phyloP scores from a whole-genome alignment of 768 basidiomycete genomes.

The Suillus tomentosus region DNA sequence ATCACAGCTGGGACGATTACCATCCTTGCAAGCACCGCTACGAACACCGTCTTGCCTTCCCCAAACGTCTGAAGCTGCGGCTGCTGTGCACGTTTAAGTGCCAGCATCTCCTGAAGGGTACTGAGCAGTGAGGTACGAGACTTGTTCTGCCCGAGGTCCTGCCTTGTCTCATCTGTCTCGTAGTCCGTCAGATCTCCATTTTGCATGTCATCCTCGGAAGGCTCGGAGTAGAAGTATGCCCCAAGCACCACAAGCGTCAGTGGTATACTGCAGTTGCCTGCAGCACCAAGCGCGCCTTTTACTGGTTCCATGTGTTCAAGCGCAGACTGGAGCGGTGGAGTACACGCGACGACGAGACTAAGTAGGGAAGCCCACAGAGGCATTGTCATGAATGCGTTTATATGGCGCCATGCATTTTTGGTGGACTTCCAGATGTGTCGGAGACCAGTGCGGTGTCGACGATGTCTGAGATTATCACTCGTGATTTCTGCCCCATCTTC shows the following conservation, averaged over 20 bases:
- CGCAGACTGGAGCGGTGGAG: conserved; percentile 71
- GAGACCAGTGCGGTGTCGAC: conserved; percentile 21
- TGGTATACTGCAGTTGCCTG: conserved; percentile 83
- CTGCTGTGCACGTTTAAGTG: conserved; percentile 22
- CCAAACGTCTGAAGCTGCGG: conserved; percentile 41
- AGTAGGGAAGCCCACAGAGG: conserved; percentile 81
- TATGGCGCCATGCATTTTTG: neutral
- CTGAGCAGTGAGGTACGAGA: conserved; percentile 41
- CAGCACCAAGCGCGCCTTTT: conserved; percentile 64
- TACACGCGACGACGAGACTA: conserved; percentile 76
- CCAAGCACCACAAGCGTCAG: conserved; percentile 90
- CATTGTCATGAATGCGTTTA: conserved; percentile 1
- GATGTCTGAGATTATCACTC: conserved; percentile 19
- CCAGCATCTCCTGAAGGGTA: conserved; percentile 46
- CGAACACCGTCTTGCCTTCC: conserved; percentile 81
- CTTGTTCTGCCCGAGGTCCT: conserved; percentile 16
- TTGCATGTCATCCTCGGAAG: conserved; percentile 23
- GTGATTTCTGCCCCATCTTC: conserved; percentile 23
- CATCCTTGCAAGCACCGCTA: conserved; percentile 87
- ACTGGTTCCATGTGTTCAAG: conserved; percentile 66
- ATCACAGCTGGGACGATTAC: conserved; percentile 77
- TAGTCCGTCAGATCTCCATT: neutral
- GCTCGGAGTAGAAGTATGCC: conserved; percentile 77
- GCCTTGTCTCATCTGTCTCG: neutral
- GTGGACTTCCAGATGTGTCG: neutral